Percentiles rank a stretch among this genome's conserved stretches.
Evolutionary conservation across 495 filamentous ascomycete genomes (phyloP).

Genomic region (Viridothelium virens): DNA sequence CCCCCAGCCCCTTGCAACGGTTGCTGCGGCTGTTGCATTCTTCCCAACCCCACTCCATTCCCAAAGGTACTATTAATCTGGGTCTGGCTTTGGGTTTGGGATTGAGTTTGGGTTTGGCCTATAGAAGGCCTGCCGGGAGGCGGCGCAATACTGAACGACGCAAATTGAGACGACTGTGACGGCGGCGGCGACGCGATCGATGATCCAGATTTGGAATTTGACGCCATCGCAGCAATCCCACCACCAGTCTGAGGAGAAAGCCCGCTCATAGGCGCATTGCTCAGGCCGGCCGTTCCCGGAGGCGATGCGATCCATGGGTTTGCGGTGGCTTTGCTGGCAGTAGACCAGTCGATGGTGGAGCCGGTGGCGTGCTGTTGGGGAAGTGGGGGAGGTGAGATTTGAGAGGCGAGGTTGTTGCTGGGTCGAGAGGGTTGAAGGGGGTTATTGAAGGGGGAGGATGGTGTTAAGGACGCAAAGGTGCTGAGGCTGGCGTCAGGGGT

Average conservation of each 20-base stretch:
- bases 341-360: conserved; percentile 24
- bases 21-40: conserved; percentile 4
- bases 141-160: conserved; percentile 13
- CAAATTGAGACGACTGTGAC: conserved; percentile 9
- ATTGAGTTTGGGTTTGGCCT: not conserved
- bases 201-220: conserved; percentile 10
- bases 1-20: conserved; percentile 14
- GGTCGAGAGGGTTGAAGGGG: conserved; percentile 24
- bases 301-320: conserved; percentile 5
- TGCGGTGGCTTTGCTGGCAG: conserved; percentile 13
- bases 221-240: not conserved
- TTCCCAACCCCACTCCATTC: not conserved
- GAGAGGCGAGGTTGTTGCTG: not conserved
- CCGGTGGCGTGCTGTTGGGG: not conserved
- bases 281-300: not conserved
- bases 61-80: not conserved
- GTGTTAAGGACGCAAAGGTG: conserved; percentile 22
- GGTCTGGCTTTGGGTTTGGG: not conserved
- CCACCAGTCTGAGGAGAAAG: not conserved
- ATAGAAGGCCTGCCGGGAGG: conserved; percentile 4
- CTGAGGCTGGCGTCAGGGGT: conserved; percentile 25
- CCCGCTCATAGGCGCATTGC: not conserved
- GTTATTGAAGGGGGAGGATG: conserved; percentile 19
- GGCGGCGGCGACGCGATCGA: conserved; percentile 23
- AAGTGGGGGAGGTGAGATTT: conserved; percentile 10